Percentiles rank a stretch among this genome's conserved stretches.
Evolutionary conservation across 1,284 basidiomycete genomes (phyloP).

Genomic region (Tilletia walkeri): DNA sequence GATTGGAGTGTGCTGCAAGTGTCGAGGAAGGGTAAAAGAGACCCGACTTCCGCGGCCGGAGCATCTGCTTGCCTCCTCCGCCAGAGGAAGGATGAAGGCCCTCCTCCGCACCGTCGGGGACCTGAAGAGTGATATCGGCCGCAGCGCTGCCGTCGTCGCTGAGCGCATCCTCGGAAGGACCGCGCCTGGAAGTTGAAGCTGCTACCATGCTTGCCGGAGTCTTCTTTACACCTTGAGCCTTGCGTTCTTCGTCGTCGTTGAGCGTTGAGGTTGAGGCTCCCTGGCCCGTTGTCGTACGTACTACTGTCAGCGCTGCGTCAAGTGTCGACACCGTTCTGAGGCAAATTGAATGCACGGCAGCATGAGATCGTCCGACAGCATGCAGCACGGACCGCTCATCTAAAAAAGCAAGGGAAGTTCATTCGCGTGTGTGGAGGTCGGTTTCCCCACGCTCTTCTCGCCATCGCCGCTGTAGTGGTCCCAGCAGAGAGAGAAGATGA

Average conservation of each 20-base stretch:
- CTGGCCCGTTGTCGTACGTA: no score
- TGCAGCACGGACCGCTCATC: neutral
- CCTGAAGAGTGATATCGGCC: no score
- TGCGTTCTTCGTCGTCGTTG: neutral
- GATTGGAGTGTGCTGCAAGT: conserved; percentile 34
- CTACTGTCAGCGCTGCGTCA: no score
- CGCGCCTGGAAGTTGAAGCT: neutral
- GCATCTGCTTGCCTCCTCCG: neutral
- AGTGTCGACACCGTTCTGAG: no score
- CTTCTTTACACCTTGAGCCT: neutral
- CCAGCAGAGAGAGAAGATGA: neutral
- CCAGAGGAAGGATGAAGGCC: no score
- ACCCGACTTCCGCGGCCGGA: neutral
- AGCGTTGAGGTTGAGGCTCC: neutral
- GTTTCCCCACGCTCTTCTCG: neutral
- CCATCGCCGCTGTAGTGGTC: neutral
- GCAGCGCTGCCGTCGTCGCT: neutral
- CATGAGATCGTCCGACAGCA: no score
- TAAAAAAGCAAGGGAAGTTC: neutral
- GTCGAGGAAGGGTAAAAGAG: conserved; percentile 30
- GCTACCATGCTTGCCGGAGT: neutral
- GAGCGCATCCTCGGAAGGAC: neutral
- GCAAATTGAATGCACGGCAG: no score
- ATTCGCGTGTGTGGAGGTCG: neutral
- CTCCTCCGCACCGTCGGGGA: no score